These are phyloP conservation scores for Paxillus involutus DNA, from an alignment of 768 basidiomycete species.

Conservation along the genomic window DNA sequence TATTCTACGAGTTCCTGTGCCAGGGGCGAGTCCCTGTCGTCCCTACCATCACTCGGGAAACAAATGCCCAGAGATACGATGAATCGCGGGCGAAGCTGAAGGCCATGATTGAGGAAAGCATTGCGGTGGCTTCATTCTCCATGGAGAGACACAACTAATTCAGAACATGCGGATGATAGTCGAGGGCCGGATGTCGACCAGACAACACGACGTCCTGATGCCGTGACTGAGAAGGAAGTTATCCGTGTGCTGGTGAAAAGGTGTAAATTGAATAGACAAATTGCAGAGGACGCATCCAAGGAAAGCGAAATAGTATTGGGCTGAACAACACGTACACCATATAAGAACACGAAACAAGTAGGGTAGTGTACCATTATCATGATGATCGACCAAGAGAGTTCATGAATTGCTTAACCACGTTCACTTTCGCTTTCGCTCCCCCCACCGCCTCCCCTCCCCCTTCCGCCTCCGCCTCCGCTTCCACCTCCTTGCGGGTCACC, in stretches of 20 bases:
- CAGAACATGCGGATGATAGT: background rate
- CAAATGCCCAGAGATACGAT: too few species aligned
- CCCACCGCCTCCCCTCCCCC: too few species aligned
- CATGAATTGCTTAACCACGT: too few species aligned
- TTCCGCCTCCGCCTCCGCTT: too few species aligned
- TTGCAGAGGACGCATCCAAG: too few species aligned
- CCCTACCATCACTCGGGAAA: slow-evolving; percentile 30
- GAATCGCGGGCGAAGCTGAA: background rate
- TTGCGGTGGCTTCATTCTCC: background rate
- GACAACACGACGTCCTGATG: background rate
- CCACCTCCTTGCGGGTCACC: too few species aligned
- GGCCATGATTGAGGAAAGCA: background rate
- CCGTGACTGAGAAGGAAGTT: background rate
- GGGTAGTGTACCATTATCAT: too few species aligned
- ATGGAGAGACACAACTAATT: background rate
- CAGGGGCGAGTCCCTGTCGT: slow-evolving; percentile 24
- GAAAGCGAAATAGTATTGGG: too few species aligned
- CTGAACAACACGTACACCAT: too few species aligned
- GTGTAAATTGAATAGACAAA: background rate
- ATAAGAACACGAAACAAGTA: too few species aligned
- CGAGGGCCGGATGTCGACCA: background rate
- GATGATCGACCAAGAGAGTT: too few species aligned
- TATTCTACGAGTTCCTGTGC: slow-evolving; percentile 34
- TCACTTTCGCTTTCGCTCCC: too few species aligned
- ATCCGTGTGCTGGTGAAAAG: background rate